These are phyloP conservation scores for Nissolia schottii DNA, from an alignment of 306 rosid species.

Conservation along the genomic window DNA sequence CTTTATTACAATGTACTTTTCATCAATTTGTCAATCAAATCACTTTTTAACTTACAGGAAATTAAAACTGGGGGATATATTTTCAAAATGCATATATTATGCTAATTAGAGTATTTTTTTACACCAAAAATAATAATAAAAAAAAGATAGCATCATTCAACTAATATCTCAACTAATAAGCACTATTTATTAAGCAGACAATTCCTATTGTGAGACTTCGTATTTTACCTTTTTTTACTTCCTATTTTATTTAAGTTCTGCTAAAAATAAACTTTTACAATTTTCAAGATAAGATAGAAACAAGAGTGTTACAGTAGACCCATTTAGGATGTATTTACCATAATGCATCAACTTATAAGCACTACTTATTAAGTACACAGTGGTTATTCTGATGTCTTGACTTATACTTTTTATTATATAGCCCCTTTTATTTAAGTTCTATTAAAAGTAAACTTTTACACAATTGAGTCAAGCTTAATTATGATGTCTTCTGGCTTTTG, in stretches of 20 bases:
- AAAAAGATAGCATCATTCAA: background rate
- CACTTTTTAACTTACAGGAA: background rate
- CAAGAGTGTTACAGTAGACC: background rate
- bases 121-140: background rate
- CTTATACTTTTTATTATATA: too few species aligned
- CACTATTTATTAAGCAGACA: background rate
- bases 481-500: background rate
- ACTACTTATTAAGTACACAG: too few species aligned
- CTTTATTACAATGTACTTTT: background rate
- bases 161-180: background rate
- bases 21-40: background rate
- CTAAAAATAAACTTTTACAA: background rate
- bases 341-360: too few species aligned
- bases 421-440: too few species aligned
- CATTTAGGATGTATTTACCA: background rate
- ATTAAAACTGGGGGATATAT: background rate
- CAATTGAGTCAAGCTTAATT: background rate
- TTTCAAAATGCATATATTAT: slow-evolving; percentile 5
- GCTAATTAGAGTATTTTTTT: background rate
- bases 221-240: too few species aligned
- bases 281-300: background rate
- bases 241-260: background rate
- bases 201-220: background rate
- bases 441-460: background rate
- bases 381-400: too few species aligned